Evolutionary conservation across 164 flowering plant species (phyloP).

Genomic region (Berberis vulgaris): DNA sequence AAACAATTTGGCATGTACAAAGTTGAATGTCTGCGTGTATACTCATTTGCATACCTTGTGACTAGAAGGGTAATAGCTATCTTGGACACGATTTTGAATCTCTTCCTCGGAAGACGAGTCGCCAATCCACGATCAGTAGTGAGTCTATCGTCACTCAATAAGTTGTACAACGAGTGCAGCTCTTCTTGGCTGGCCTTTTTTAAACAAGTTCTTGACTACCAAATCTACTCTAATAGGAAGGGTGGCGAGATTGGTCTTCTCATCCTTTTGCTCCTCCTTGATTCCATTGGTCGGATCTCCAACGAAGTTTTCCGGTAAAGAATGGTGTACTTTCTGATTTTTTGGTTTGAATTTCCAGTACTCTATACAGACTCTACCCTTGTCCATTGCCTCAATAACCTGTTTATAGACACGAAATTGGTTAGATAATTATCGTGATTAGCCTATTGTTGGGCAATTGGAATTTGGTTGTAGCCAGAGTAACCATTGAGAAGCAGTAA

Average conservation of each 20-base stretch:
- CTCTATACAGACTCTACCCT: constrained; percentile 44
- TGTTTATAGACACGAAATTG: constrained; percentile 1
- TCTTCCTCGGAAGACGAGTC: constrained; percentile 39
- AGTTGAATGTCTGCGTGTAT: not conserved
- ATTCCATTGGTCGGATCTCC: constrained; percentile 5
- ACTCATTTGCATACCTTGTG: not conserved
- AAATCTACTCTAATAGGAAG: too few species aligned
- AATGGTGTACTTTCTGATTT: constrained; percentile 22
- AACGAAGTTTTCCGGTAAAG: constrained; percentile 9
- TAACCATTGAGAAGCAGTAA: too few species aligned
- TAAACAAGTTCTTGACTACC: constrained; percentile 40
- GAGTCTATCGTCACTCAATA: constrained; percentile 26
- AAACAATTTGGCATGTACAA: constrained; percentile 5
- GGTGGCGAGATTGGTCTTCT: not conserved
- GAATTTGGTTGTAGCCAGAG: too few species aligned
- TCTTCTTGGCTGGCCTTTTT: constrained; percentile 65
- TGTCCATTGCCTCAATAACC: constrained; percentile 48
- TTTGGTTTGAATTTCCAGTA: constrained; percentile 71
- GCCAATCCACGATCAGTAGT: constrained; percentile 19
- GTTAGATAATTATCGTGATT: not conserved
- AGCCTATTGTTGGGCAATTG: too few species aligned
- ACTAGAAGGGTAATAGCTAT: constrained; percentile 11
- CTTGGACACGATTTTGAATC: constrained; percentile 31
- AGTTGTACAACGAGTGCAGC: constrained; percentile 29
- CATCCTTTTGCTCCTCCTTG: constrained; percentile 8